Conservation (phyloP, 805 yeast genomes). For the Martiniozyma abietophila region DNA sequence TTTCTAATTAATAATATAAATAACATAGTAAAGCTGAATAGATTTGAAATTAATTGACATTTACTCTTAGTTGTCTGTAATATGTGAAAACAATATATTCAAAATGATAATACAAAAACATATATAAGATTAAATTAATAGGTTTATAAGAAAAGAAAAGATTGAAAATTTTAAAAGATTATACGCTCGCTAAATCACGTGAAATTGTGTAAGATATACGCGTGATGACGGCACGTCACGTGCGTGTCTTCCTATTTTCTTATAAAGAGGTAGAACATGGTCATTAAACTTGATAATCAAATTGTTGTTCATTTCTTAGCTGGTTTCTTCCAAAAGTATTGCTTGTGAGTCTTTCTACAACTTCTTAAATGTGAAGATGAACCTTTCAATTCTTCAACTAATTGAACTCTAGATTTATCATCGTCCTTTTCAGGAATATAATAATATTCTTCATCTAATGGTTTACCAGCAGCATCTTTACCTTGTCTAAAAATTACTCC, state of each 20-base stretch:
- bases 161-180: not conserved
- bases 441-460: slow-evolving; percentile 87
- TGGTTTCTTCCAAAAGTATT: slow-evolving; percentile 66
- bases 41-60: too few species aligned
- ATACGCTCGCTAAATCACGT: not conserved
- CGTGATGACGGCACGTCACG: slow-evolving; percentile 1
- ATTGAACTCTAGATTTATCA: slow-evolving; percentile 55
- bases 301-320: slow-evolving; percentile 9
- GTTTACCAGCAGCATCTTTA: slow-evolving; percentile 95
- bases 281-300: not conserved
- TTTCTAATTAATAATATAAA: too few species aligned
- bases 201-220: not conserved
- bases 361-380: slow-evolving; percentile 65
- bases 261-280: too few species aligned
- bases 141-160: not conserved
- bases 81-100: too few species aligned
- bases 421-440: slow-evolving; percentile 77
- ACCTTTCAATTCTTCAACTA: slow-evolving; percentile 75
- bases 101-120: too few species aligned
- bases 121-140: too few species aligned
- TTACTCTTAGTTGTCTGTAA: too few species aligned
- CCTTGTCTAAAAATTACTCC: slow-evolving; percentile 89
- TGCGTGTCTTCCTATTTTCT: too few species aligned
- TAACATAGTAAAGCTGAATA: too few species aligned
- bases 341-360: slow-evolving; percentile 92